Evolutionary conservation across 345 rosid genomes (phyloP).

Genomic region (Hypericum perforatum): DNA sequence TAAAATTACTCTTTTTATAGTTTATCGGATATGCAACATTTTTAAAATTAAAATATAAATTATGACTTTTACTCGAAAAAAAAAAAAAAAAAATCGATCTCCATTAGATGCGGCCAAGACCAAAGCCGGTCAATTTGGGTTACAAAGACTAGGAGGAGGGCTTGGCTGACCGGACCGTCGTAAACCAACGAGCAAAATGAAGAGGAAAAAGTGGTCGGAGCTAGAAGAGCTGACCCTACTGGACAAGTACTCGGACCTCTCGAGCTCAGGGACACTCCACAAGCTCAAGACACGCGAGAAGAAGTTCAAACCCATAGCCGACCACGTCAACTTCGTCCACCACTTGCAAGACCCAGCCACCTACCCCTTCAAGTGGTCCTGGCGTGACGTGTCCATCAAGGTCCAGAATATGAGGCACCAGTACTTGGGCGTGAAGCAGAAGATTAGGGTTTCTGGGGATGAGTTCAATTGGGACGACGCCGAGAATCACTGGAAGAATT

Average conservation of each 20-base stretch:
- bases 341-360: slow-evolving; percentile 43
- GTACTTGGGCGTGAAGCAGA: slow-evolving; percentile 76
- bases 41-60: no score
- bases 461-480: slow-evolving; percentile 65
- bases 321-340: slow-evolving; percentile 56
- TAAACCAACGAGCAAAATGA: slow-evolving; percentile 24
- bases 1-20: no score
- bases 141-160: no score
- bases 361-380: slow-evolving; percentile 73
- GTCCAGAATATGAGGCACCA: slow-evolving; percentile 85
- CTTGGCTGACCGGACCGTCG: slow-evolving; percentile 10
- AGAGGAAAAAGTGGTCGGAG: slow-evolving; percentile 74
- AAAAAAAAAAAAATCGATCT: no score
- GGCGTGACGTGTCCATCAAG: slow-evolving; percentile 76
- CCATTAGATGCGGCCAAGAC: no score
- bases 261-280: slow-evolving; percentile 42
- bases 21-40: no score
- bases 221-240: slow-evolving; percentile 53
- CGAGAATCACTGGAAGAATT: slow-evolving; percentile 70
- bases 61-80: no score
- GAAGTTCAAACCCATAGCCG: slow-evolving; percentile 66
- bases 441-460: slow-evolving; percentile 45
- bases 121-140: no score
- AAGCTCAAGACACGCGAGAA: slow-evolving; percentile 77
- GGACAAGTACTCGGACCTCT: slow-evolving; percentile 47